Evolutionary conservation across 495 filamentous ascomycete species (phyloP).

Genomic region (Penicillium antarcticum): DNA sequence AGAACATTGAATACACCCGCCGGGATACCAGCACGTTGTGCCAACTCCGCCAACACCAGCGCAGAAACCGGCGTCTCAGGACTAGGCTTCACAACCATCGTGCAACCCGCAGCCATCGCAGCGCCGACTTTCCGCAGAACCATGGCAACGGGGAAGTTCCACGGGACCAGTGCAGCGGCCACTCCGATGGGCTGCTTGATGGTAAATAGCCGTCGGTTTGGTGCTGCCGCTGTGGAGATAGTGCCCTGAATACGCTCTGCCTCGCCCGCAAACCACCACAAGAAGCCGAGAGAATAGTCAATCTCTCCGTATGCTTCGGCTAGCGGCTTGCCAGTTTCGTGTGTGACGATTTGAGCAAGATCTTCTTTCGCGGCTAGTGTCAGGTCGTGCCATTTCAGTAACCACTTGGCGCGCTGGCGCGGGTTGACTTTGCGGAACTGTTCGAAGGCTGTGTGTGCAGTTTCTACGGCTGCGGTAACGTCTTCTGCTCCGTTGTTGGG

Average conservation of each 20-base stretch:
- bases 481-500: constrained; percentile 59
- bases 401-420: constrained; percentile 56
- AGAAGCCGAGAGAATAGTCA: constrained; percentile 58
- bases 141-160: constrained; percentile 66
- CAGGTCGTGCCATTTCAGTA: constrained; percentile 57
- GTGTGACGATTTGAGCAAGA: constrained; percentile 56
- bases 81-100: constrained; percentile 60
- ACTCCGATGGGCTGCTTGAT: constrained; percentile 70
- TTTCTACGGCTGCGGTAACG: constrained; percentile 56
- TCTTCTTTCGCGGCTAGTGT: constrained; percentile 51
- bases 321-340: constrained; percentile 64
- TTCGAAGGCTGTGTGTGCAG: constrained; percentile 59
- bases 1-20: constrained; percentile 55
- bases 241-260: constrained; percentile 67
- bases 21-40: constrained; percentile 52
- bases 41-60: constrained; percentile 51
- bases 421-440: constrained; percentile 59
- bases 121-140: constrained; percentile 66
- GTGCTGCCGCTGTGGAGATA: constrained; percentile 50
- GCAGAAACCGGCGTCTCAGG: constrained; percentile 58
- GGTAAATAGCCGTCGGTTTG: constrained; percentile 63
- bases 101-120: constrained; percentile 70
- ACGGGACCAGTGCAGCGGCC: constrained; percentile 61
- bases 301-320: constrained; percentile 57
- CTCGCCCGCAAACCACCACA: constrained; percentile 66